Base-by-base conservation (phyloP, 805 yeast species). In the Lipomyces yamadae region DNA sequence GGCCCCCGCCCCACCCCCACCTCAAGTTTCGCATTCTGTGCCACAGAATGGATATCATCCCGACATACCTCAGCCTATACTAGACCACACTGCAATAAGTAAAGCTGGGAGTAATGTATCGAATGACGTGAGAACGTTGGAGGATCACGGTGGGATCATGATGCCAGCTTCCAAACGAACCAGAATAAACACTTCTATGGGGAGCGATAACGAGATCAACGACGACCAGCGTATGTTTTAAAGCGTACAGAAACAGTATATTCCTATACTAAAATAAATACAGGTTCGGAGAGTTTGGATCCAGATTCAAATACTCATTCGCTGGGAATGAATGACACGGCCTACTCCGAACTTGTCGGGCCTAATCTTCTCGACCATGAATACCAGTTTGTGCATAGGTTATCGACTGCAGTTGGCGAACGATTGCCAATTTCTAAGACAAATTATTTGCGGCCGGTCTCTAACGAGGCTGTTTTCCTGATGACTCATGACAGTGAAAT, bases 321-420 rank as follows among this genome's bases (percentile, higher is more conserved):
- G 30, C 63, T 72, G 13, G 69, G 74, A 29, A 73, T 73, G 75
- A 73, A 71, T 57, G 75, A 73, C 58, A 53, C 35, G 52, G 71
- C 66, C 35, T 73, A 70, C 59, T 73, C 73, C n/a, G 72, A 72
- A 57, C 65, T 73, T 8, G 63, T 71, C 50, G 73, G 71, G 8
- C 72, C 70, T 15, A 67, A 65, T 30, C 54, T 67, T n/a, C 64
- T 69, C 15, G 72, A 69, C 37, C 70, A 65, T 58, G 69, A 69
- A 56, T 69, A 64, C 56, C 64, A 62, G 58, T 69, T 69, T 68
- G 70, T 67, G 15, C 68, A 68, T 39, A 62, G 68, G 5, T 42
- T 68, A 29, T 61, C 70, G 5, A 32, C 50, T 3, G 62, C 68
- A 8, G 61, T 63, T 5, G 67, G 66, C 13, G 70, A 67, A 11